phyloP scores from a whole-genome alignment of 257 asterid genomes.

The Fraxinus americana region DNA sequence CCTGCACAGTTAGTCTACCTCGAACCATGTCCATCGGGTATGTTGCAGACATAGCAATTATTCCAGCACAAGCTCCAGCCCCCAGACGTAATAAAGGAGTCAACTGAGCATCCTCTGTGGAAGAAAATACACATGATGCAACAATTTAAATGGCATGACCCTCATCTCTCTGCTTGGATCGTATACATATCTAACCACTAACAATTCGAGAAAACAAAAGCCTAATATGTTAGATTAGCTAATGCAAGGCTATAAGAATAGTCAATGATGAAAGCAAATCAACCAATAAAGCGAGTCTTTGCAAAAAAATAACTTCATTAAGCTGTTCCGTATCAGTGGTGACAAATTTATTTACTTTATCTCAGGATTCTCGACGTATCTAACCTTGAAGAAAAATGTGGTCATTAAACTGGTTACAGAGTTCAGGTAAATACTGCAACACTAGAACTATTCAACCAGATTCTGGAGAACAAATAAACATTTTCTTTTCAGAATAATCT shows the following conservation, averaged over 20 bases:
- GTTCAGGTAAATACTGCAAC: neutral
- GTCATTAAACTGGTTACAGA: neutral
- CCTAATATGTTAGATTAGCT: neutral
- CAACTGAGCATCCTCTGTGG: constrained; percentile 80
- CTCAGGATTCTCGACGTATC: neutral
- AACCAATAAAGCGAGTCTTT: neutral
- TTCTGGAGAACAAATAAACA: neutral
- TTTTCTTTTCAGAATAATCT: neutral
- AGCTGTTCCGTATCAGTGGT: neutral
- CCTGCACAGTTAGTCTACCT: constrained; percentile 96
- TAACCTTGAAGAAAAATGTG: neutral
- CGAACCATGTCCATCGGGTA: constrained; percentile 99
- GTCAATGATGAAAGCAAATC: neutral
- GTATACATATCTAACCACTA: constrained; percentile 6
- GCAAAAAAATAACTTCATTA: neutral
- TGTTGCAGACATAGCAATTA: constrained; percentile 98
- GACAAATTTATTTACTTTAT: constrained; percentile 8
- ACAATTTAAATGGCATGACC: constrained; percentile 1
- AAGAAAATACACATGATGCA: constrained; percentile 21
- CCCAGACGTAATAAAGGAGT: constrained; percentile 91
- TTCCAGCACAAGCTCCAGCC: constrained; percentile 99
- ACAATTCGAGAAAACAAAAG: neutral
- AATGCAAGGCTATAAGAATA: neutral
- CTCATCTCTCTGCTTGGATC: neutral
- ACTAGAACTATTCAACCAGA: neutral